Base-by-base conservation (phyloP, 805 yeast genomes). In the Lipomyces yamanashiensis region DNA sequence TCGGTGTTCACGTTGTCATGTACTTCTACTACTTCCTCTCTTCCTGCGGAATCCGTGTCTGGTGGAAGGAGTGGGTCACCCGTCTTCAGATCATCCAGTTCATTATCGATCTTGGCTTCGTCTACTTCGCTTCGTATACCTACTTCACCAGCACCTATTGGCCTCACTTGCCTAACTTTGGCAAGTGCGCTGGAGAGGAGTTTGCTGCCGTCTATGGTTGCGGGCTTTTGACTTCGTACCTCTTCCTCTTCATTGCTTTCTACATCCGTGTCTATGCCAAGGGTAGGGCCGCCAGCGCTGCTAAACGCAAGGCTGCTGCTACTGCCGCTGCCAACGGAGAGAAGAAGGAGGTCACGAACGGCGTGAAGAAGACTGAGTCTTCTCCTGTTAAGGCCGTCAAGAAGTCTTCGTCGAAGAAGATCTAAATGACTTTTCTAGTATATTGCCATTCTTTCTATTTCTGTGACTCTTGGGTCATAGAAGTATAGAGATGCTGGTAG, bases 31-130 rank as follows among this genome's bases (percentile, higher is more conserved):
- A 95, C 81, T 92, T 92, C 82, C 82, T 93, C 72, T 84, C 95
- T 58, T 90, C 98, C 21, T 84, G 96, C 75, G 97, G 97, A 63
- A 90, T 92, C 74, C 87, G 90, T 73, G 97, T 93, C 59, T 92
- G 98, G 98, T 93, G 99, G 99, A 93, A 95, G 81, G 96, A 92
- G 81, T 93, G 97, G 97, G 97, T 93, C 70, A 93, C 99, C 61
- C 84, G 96, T 70, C 87, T 90, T 82, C 99, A 93, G 82, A 93
- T 93, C 79, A 81, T 90, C 73, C 99, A 93, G 81, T 93, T 93
- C 75, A 79, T 93, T 70, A 82, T 93, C 74, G 99, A 93, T 78
- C 84, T 93, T 74, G 85, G 82, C 49, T 92, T 93, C 76, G 96
- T 95, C 69, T 95, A 92, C 82, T 92, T 90, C 77, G 97, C 97